Base-by-base conservation (phyloP, 805 yeast species). In the Pichia insulana region DNA sequence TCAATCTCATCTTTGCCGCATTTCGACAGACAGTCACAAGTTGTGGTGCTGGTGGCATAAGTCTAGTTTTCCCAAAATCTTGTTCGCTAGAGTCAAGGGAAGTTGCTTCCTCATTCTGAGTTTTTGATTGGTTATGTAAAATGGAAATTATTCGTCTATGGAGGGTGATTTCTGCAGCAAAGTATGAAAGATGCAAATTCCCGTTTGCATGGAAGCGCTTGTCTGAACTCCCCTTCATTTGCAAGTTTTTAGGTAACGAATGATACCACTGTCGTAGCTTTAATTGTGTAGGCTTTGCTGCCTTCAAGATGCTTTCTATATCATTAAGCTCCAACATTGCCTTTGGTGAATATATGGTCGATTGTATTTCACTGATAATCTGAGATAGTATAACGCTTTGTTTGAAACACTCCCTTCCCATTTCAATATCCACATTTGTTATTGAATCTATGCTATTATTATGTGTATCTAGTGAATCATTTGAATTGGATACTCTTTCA, bases 121-220 rank as follows among this genome's bases (percentile, higher is more conserved):
- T 26, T 19, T 27, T 41, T 34, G 5, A 56, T 34, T 51, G 52
- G 8, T 48, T 40, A 17, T 70, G 69, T 36, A 83, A 62, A 9
- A 75, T 65, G 5, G 82, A 70, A 19, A 83, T 74, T 41, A 84
- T 84, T 52, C 79, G 78, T 39, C 97, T 66, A 59, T 89, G 97
- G 19, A 89, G 65, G 0, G 92, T 83, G 31, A 89, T 76, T 56
- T 89, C 97, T 0, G 95, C 83, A 0, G 94, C 90, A 63, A 88
- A 84, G 59, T 89, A 89, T 1, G 94, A 83, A 37, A 89, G 62
- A 43, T 88, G 94, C 39, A 89, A 65, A 48, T 83, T 78, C 0
- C 94, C 90, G 56, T 82, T 80, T 13, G 89, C 73, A 53, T 80
- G 82, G 42, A 80, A 71, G 51, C 74, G 76, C 35, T 84, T 65